Evolutionary conservation across 345 rosid genomes (phyloP).

Genomic region (Bruguiera sexangula): DNA sequence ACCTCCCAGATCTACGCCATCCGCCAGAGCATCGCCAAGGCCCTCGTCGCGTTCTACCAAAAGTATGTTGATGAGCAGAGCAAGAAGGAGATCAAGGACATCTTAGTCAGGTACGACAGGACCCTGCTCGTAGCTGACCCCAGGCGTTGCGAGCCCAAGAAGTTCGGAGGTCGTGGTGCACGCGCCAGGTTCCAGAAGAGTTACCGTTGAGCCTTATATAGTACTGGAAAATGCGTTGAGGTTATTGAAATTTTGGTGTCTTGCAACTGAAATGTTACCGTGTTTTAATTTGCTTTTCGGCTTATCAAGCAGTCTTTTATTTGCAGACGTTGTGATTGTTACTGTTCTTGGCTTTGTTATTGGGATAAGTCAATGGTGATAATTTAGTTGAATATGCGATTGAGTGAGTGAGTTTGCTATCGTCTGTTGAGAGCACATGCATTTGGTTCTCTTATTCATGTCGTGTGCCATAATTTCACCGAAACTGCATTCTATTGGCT

Average conservation of each 20-base stretch:
- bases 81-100: constrained; percentile 84
- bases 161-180: constrained; percentile 86
- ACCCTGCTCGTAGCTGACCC: constrained; percentile 84
- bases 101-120: constrained; percentile 67
- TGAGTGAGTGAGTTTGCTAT: too few species aligned
- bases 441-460: too few species aligned
- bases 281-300: background rate
- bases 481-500: too few species aligned
- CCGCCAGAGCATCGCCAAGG: constrained; percentile 88
- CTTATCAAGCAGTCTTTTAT: background rate
- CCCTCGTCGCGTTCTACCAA: constrained; percentile 73
- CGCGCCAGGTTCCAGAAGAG: constrained; percentile 87
- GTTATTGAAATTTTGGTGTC: constrained; percentile 2
- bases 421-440: too few species aligned
- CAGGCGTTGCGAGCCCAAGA: constrained; percentile 85
- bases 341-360: background rate
- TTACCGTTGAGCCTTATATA: constrained; percentile 51
- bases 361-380: background rate
- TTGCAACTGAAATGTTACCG: background rate
- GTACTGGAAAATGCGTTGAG: background rate
- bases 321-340: background rate
- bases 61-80: constrained; percentile 79
- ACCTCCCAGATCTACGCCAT: constrained; percentile 88
- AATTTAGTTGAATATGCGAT: background rate
- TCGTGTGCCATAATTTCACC: too few species aligned